Conservation (phyloP, 192 early-diverging fungal species). For the Powellomyces hirtus region DNA sequence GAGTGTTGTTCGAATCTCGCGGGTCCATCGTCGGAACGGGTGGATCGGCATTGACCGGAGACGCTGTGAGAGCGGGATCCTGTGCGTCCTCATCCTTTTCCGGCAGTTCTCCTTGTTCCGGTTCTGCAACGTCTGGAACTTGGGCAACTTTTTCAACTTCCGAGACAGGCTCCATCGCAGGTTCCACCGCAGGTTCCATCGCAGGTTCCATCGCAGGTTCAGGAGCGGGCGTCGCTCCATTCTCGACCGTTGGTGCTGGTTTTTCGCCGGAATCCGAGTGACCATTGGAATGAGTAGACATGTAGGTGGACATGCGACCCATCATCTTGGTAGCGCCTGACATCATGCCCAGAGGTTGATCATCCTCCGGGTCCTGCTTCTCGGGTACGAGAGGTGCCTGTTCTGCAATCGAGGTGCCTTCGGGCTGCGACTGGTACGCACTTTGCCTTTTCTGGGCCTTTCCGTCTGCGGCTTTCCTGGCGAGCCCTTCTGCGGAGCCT, state of each 20-base stretch:
- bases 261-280: not conserved
- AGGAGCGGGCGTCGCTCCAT: not conserved
- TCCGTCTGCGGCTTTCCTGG: not conserved
- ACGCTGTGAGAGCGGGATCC: not conserved
- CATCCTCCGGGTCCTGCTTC: not conserved
- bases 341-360: not conserved
- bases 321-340: not conserved
- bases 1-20: no score
- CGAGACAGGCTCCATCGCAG: not conserved
- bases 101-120: not conserved
- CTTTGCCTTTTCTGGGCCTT: not conserved
- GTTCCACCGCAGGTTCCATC: not conserved
- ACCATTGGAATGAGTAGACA: not conserved
- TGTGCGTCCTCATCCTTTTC: not conserved
- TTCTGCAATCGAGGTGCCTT: not conserved
- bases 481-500: not conserved
- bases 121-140: no score
- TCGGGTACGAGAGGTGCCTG: no score
- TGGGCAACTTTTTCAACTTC: not conserved
- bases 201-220: not conserved
- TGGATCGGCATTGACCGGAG: not conserved
- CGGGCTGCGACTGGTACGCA: not conserved
- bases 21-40: no score
- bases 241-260: not conserved
- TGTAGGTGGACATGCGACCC: slow-evolving; percentile 1